These are phyloP conservation scores for Vigna mungo DNA, from an alignment of 306 rosid genomes.

Conservation along the genomic window DNA sequence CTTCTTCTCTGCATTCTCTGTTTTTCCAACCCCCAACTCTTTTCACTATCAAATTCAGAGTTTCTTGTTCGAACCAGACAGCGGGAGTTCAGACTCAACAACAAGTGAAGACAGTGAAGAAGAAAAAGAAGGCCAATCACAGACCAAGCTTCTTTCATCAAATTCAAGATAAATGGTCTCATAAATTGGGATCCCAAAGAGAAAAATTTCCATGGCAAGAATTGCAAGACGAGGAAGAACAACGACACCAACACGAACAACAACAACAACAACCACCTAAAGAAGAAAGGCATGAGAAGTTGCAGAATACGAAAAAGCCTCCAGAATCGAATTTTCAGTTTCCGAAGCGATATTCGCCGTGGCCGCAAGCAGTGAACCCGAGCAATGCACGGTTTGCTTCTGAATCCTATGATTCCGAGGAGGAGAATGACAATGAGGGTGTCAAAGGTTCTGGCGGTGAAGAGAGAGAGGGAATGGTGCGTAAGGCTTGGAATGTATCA, in stretches of 20 bases:
- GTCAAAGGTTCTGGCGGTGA: conserved; percentile 19
- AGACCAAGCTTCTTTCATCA: conserved; percentile 86
- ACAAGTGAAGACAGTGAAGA: conserved; percentile 54
- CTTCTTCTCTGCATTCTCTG: conserved; percentile 55
- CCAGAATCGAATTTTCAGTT: conserved; percentile 49
- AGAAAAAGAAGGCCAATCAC: conserved; percentile 63
- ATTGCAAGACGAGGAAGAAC: conserved; percentile 21
- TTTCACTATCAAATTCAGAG: conserved; percentile 51
- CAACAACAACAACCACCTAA: conserved; percentile 4
- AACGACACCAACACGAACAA: neutral
- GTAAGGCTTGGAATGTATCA: conserved; percentile 34
- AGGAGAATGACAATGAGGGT: neutral
- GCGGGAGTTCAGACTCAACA: conserved; percentile 48
- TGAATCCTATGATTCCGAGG: conserved; percentile 38
- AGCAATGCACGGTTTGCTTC: conserved; percentile 24
- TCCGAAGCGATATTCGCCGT: conserved; percentile 66
- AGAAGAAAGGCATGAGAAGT: neutral
- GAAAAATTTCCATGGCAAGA: conserved; percentile 82
- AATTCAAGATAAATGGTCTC: conserved; percentile 81
- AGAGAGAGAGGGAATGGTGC: conserved; percentile 35
- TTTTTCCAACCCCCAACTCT: conserved; percentile 43
- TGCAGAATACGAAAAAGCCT: neutral
- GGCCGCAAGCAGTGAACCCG: conserved; percentile 63
- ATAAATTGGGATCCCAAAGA: conserved; percentile 60
- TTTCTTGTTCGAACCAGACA: conserved; percentile 61